Base-by-base conservation (phyloP, 1,139 yeast species). In the Candida dubliniensis region DNA sequence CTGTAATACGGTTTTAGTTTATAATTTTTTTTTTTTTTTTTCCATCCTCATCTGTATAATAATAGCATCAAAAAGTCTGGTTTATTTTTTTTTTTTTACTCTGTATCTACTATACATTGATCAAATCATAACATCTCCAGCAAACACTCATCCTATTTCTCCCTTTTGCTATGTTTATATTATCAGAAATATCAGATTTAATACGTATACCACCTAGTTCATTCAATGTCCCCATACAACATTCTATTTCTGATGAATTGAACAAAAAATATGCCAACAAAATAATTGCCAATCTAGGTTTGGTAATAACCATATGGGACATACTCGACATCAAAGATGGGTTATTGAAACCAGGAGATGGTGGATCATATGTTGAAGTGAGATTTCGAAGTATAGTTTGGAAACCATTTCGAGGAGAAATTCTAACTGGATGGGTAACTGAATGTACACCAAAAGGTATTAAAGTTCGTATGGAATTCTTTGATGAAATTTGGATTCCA, bases 391-490 rank as follows among this genome's bases (percentile, higher is more conserved):
- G 87, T 41, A 72, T 91, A 14, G 85, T 93, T 1, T 93, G 95
- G 76, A 85, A 93, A 54, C 99, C 99, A 1, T 90, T 91, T 63
- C 82, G 88, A 1, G 99, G 99, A 3, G 99, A 93, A 60, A 79
- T 91, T n/a, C 65, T 93, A 32, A 84, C 90, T 0, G 99, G 99
- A 1, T 88, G 95, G 91, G 90, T 93, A 24, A 82, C 90, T 38
- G 87, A 89, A 51, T 87, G 96, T 65, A 79, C 90, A 4, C 79
- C 81, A 24, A 95, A 89, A 47, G 99, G 99, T 1, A 80, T 93
- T 49, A 86, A 86, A 59, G 82, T 88, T 34, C 79, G 83, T 52
- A 74, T 89, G 74, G 96, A 87, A 49, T 87, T 93, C 61, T 93
- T 93, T 60, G 93, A 90, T 61, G 98, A 93, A 59, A 84, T 95